These are phyloP conservation scores for Magnusiomyces clavatus DNA, from an alignment of 1,139 yeast species.

Conservation along the genomic window DNA sequence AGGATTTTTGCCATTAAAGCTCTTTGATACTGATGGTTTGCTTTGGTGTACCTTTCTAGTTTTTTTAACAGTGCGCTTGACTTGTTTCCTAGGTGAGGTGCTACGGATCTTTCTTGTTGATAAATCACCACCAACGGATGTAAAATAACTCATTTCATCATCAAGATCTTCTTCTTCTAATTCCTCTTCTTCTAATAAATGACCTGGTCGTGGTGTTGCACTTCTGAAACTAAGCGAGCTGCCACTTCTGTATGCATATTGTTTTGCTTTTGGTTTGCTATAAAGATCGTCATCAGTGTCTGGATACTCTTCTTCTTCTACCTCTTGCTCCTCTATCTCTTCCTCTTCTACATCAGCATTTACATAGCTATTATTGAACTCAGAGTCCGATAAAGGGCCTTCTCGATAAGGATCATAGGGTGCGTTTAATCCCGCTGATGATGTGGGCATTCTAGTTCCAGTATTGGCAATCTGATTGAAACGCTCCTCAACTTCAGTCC, in stretches of 20 bases:
- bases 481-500: constrained; percentile 16
- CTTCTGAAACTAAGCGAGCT: constrained; percentile 13
- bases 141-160: constrained; percentile 44
- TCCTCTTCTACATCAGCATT: constrained; percentile 20
- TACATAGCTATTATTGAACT: constrained; percentile 1
- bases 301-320: constrained; percentile 16
- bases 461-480: not conserved
- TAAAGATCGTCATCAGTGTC: constrained; percentile 1
- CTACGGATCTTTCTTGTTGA: constrained; percentile 10
- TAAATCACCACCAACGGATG: constrained; percentile 28
- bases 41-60: not conserved
- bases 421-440: not conserved
- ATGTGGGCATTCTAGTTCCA: not conserved
- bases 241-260: constrained; percentile 13
- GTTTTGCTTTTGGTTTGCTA: constrained; percentile 6
- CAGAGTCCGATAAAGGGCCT: too few relatives aligned
- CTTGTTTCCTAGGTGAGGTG: constrained; percentile 13
- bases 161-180: constrained; percentile 19
- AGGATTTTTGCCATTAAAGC: constrained; percentile 1
- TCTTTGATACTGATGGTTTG: not conserved
- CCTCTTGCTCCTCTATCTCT: constrained; percentile 39
- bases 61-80: not conserved
- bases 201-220: constrained; percentile 5
- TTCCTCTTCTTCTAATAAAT: constrained; percentile 2
- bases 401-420: constrained; percentile 1